Base-by-base conservation (phyloP, 768 basidiomycete genomes). In the Kwoniella europaea region DNA sequence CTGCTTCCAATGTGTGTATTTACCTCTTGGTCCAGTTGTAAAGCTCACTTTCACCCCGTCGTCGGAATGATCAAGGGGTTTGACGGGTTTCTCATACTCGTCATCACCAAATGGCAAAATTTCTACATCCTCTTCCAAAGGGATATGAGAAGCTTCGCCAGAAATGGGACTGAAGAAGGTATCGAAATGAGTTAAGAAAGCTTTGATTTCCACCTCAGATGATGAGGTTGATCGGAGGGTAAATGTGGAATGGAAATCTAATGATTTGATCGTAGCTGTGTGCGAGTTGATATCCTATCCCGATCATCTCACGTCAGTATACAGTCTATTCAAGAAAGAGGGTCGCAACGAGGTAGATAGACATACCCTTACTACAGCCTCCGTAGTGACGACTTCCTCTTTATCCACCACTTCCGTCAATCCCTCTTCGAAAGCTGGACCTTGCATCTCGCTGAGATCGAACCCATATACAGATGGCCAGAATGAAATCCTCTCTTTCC, bases 1-100 rank as follows among this genome's bases (percentile, higher is more conserved):
- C 80, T 99, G 96, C 81, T 94, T 94, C 96, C 96, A 98, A 82
- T 99, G 96, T 29, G 95, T 98, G 10, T 92, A 89, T 24, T 88
- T 88, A 68, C 92, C 94, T 76, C 85, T 85, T 10, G 96, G 94
- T 0, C 96, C 93, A 0, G 96, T 98, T 76, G 92, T 95, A 84
- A 99, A 87, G 53, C 80, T 77, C 16, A 78, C 42, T 60, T 44
- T n/a, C 43, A 60, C 62, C 7, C 60, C 71, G 4, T 64, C 54
- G 4, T 41, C 46, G 46, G 62, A 68, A 53, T 42, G 53, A 44
- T 55, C n/a, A 60, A 78, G 62, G n/a, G 77, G 61, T 65, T 67
- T 29, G 27, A 74, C 75, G 64, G 74, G 55, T 55, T 59, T 58
- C 44, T 68, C 71, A 50, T 75, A 79, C 46, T 76, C 74, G 60